Evolutionary conservation across 805 yeast genomes (phyloP), one percentile per base, ranked within the genome.

Genomic region (Scheffersomyces coipomensis): DNA sequence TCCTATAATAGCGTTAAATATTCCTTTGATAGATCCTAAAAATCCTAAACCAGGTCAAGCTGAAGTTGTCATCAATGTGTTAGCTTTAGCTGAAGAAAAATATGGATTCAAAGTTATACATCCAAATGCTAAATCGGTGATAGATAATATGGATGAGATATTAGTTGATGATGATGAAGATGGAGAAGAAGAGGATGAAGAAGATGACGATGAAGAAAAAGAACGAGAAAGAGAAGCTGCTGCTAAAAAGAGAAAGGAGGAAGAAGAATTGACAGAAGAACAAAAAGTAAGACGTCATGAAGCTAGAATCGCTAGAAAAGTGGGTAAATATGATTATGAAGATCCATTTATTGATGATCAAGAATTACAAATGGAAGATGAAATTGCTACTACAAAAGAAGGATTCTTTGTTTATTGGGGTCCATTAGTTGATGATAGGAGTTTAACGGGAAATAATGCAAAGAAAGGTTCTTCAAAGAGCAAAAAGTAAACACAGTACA

Each of bases 291-390:
- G 66, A 42, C 62, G 67, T 48, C 75, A 69, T 53, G 66, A 72
- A 52, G 61, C 68, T 39, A 56, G 61, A 56, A 66, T 70, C 73
- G 84, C 84, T 53, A 76, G 89, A 38, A 78, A 85, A 47, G 88
- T 89, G 25, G 97, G 97, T 2, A 88, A 87, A 55, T 93, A 93
- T 62, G 99, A 93, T 58, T 71, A 79, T 35, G 82, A 86, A 44
- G 99, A 93, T 61, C 99, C 98, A 2, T 93, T 93, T 55, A 93
- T 93, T 42, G 99, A 93, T 64, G 99, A 93, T 62, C 78, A 88
- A 12, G 99, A 93, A 62, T 68, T 89, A 50, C 76, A 80, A 41
- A 85, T 93, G 85, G 99, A 93, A 62, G 97, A 90, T 59, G 95
- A 86, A 53, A 81, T 95, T 7, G 90, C 91, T 2, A 81, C 91